A percentile compares a stretch with the other conserved stretches of the same genome.
These are phyloP conservation scores for Eragrostis nindensis DNA, from an alignment of 176 grass and related monocot genomes.

Conservation along the genomic window DNA sequence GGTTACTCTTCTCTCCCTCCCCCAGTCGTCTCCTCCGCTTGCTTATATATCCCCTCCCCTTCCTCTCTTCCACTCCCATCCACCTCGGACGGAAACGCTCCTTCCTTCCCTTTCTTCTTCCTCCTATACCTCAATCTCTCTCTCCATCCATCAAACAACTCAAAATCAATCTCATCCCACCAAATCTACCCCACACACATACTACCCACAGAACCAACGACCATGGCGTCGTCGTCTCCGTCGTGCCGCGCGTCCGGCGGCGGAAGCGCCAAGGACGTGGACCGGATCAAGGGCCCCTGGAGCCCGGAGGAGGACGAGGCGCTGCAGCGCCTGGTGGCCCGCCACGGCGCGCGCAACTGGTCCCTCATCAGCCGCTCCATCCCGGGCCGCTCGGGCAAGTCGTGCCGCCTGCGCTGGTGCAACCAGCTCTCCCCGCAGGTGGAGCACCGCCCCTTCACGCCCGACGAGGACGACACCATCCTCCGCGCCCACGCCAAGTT, in stretches of 20 bases:
- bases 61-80: background rate
- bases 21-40: too few relatives aligned
- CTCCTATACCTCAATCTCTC: background rate
- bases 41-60: background rate
- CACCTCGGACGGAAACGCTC: background rate
- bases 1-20: background rate
- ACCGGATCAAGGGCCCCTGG: slow-evolving; percentile 96
- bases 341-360: slow-evolving; percentile 88
- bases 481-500: slow-evolving; percentile 72
- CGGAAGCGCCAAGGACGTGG: slow-evolving; percentile 58
- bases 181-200: too few relatives aligned
- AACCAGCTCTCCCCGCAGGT: slow-evolving; percentile 95
- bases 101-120: background rate
- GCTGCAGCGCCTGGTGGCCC: slow-evolving; percentile 62
- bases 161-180: background rate
- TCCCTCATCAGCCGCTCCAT: slow-evolving; percentile 92
- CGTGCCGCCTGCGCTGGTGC: slow-evolving; percentile 89
- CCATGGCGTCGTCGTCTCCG: background rate
- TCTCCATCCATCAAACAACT: background rate
- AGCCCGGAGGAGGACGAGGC: slow-evolving; percentile 98
- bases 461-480: slow-evolving; percentile 88
- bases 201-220: too few relatives aligned
- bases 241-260: slow-evolving; percentile 14
- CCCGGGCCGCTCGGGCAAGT: slow-evolving; percentile 77
- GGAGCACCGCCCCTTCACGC: slow-evolving; percentile 88